A percentile compares a stretch with the other conserved stretches of the same genome.
These are phyloP conservation scores for Pisolithus tinctorius DNA, from an alignment of 768 basidiomycete genomes.

Conservation along the genomic window DNA sequence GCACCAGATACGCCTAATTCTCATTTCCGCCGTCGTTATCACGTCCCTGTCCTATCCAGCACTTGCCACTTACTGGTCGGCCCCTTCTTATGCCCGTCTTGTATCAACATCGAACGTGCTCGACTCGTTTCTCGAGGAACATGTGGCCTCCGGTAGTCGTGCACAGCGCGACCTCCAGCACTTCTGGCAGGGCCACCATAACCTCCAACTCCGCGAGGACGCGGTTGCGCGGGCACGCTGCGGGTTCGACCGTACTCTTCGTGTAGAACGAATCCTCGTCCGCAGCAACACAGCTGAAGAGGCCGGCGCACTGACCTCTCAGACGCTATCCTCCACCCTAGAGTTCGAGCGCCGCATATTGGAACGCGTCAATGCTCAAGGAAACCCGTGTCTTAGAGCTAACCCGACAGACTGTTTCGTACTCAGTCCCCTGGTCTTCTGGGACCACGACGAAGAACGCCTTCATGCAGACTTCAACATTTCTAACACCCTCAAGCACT, in stretches of 20 bases:
- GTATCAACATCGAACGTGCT: constrained; percentile 53
- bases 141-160: constrained; percentile 44
- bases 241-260: constrained; percentile 58
- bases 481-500: constrained; percentile 49
- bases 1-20: constrained; percentile 83
- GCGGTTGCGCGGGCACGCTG: constrained; percentile 68
- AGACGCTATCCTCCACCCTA: constrained; percentile 57
- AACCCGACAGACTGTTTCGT: constrained; percentile 55
- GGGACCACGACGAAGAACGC: constrained; percentile 54
- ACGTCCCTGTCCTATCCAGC: constrained; percentile 90
- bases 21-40: constrained; percentile 83
- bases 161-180: constrained; percentile 61
- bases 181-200: constrained; percentile 61
- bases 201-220: constrained; percentile 62
- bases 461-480: constrained; percentile 52
- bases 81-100: constrained; percentile 52
- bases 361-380: constrained; percentile 33
- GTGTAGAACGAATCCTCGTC: constrained; percentile 72
- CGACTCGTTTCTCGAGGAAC: constrained; percentile 51
- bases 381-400: constrained; percentile 48
- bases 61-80: constrained; percentile 73
- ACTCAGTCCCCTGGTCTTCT: constrained; percentile 69
- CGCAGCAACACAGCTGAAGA: constrained; percentile 39
- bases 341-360: constrained; percentile 56
- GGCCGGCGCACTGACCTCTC: constrained; percentile 50